These are phyloP conservation scores for Irpex sp. DNA, from an alignment of 1,284 basidiomycete genomes.

Conservation along the genomic window DNA sequence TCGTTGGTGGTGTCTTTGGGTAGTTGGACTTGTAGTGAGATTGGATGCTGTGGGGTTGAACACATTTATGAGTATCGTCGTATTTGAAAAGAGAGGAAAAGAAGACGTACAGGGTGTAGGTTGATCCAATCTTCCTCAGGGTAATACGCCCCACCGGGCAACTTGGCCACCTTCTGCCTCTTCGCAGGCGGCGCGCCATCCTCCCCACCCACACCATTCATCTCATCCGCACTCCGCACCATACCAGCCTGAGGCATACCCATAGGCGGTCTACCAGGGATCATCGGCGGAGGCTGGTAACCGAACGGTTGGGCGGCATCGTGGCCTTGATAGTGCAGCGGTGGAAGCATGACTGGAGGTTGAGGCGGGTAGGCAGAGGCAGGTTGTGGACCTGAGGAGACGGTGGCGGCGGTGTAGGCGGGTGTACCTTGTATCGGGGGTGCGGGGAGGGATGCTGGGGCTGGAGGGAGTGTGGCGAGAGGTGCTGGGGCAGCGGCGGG, in stretches of 20 bases:
- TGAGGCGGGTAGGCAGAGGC: constrained; percentile 57
- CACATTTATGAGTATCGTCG: too few relatives aligned
- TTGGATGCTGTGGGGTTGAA: constrained; percentile 50
- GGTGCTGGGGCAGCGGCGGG: constrained; percentile 64
- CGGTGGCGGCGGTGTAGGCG: constrained; percentile 65
- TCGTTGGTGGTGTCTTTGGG: constrained; percentile 76
- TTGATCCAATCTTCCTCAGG: constrained; percentile 84
- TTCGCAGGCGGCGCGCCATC: constrained; percentile 68
- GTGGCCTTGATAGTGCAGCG: constrained; percentile 74
- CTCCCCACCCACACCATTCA: constrained; percentile 45
- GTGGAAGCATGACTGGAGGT: constrained; percentile 74
- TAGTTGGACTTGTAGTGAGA: constrained; percentile 78
- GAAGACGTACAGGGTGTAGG: constrained; percentile 68
- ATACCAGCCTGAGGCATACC: constrained; percentile 49
- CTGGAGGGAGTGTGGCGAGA: constrained; percentile 54
- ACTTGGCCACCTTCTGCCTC: constrained; percentile 74
- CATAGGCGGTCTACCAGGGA: constrained; percentile 25
- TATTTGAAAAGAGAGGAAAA: neutral
- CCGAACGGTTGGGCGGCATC: constrained; percentile 74
- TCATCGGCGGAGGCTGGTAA: constrained; percentile 55
- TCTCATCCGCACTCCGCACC: constrained; percentile 72
- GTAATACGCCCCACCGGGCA: constrained; percentile 75
- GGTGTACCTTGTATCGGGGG: constrained; percentile 46
- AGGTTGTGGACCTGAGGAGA: constrained; percentile 77
- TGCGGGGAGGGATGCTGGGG: constrained; percentile 59